Conservation (phyloP, 306 rosid species). For the Lagenaria siceraria region DNA sequence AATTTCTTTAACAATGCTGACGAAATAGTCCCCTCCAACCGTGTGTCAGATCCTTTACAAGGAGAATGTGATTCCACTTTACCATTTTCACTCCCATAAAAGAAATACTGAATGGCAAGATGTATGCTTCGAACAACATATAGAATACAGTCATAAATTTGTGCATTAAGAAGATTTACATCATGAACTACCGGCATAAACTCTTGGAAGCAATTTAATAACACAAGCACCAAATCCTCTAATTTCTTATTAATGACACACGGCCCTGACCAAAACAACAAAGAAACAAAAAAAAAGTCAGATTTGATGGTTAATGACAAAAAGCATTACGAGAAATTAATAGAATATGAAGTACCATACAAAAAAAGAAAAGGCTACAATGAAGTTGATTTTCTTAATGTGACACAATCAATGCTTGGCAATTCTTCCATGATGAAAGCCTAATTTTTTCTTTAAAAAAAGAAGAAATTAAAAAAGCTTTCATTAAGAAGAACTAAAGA, state of each 20-base stretch:
- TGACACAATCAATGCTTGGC: neutral
- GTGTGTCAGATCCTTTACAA: conserved; percentile 20
- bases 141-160: conserved; percentile 52
- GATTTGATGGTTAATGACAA: neutral
- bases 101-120: conserved; percentile 39
- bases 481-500: neutral
- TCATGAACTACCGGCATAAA: conserved; percentile 33
- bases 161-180: conserved; percentile 33
- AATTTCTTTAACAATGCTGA: conserved; percentile 48
- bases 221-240: conserved; percentile 49
- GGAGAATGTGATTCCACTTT: conserved; percentile 27
- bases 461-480: too few relatives aligned
- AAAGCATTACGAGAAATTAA: neutral
- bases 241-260: conserved; percentile 36
- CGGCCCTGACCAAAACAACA: conserved; percentile 31
- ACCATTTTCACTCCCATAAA: conserved; percentile 25
- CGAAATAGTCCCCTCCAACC: conserved; percentile 34
- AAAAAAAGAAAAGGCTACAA: neutral
- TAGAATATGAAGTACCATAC: neutral
- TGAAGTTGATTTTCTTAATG: neutral
- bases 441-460: neutral
- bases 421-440: neutral
- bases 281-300: neutral
- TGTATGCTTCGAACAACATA: conserved; percentile 55
- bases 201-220: conserved; percentile 63